Conservation (phyloP, 129 eudicot genomes). For the Saussurea involucrata region DNA sequence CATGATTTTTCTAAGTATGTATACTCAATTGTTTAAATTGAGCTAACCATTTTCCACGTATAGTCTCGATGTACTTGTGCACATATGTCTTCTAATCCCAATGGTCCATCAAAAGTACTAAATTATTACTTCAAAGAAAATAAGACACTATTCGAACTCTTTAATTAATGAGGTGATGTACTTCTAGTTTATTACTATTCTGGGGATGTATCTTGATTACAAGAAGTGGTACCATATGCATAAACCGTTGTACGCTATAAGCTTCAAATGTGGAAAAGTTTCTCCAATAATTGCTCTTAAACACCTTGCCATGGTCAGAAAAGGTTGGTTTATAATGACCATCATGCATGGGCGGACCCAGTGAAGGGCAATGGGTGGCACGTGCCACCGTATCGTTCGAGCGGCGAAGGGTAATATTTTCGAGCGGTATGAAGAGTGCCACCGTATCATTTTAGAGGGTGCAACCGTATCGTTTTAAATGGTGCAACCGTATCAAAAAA, state of each 20-base stretch:
- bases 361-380: too few relatives aligned
- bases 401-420: too few relatives aligned
- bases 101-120: neutral
- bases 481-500: too few relatives aligned
- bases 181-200: neutral
- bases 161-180: neutral
- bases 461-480: too few relatives aligned
- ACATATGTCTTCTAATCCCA: neutral
- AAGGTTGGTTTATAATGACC: neutral
- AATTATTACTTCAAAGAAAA: neutral
- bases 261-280: constrained; percentile 8
- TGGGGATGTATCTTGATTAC: neutral
- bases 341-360: constrained; percentile 32
- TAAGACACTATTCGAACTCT: neutral
- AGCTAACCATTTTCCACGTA: neutral
- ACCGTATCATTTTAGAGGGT: too few relatives aligned
- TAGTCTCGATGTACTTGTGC: neutral
- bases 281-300: neutral
- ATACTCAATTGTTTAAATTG: neutral
- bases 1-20: neutral
- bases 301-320: neutral
- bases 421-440: too few relatives aligned
- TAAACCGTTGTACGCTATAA: neutral
- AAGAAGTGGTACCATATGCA: neutral
- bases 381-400: too few relatives aligned